These are phyloP conservation scores for Ciborinia camelliae DNA, from an alignment of 2,329 filamentous ascomycete genomes.

Conservation along the genomic window DNA sequence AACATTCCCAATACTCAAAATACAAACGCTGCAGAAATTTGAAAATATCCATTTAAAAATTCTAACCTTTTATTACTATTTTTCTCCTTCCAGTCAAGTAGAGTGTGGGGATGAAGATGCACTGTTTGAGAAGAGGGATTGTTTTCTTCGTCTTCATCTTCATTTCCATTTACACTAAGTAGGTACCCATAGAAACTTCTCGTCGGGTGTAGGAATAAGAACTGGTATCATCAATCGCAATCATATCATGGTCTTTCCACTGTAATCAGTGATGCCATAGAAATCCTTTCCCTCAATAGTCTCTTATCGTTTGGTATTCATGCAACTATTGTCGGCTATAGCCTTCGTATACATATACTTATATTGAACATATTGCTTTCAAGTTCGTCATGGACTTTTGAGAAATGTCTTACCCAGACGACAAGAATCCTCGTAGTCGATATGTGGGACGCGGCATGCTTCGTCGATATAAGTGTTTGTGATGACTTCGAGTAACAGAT, in stretches of 20 bases:
- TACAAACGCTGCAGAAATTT: no score
- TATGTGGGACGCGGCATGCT: neutral
- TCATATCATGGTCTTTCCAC: neutral
- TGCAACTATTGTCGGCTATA: neutral
- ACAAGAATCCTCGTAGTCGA: neutral
- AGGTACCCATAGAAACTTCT: neutral
- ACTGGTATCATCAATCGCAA: neutral
- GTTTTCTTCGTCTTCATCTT: no score
- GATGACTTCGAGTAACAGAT: neutral
- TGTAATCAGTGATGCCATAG: neutral
- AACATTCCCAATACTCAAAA: no score
- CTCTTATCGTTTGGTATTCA: neutral
- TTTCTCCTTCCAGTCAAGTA: no score
- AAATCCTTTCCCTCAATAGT: neutral
- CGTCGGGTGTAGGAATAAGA: neutral
- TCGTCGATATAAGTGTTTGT: neutral
- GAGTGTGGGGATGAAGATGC: no score
- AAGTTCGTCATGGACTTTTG: neutral
- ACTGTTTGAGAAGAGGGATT: no score
- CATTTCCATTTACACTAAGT: no score
- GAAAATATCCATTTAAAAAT: no score
- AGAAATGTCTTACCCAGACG: neutral
- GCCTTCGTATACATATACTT: neutral
- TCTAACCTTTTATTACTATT: no score
- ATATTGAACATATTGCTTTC: neutral